Evolutionary conservation across 2,329 filamentous ascomycete genomes (phyloP), one percentile per base, ranked within the genome.

Genomic region (Aaosphaeria arxii): DNA sequence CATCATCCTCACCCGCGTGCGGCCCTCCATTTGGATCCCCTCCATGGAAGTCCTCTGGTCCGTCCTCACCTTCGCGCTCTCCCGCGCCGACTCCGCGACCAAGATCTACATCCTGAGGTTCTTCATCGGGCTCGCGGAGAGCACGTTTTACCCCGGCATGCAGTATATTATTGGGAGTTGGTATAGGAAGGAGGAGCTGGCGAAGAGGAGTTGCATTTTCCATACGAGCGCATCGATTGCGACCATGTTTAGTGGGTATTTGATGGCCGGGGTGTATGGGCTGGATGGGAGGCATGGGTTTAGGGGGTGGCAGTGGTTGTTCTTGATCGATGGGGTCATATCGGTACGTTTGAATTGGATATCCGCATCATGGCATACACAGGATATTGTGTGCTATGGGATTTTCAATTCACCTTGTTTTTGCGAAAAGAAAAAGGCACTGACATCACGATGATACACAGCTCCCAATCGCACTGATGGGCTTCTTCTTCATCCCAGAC

Each of bases 251-350:
- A 74, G 71, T 4, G 81, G 80, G 0, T 83, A 81, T 51, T 60
- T 84, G 6, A 80, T 80, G 74, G 73, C 79, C 0, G 77, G 69
- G 0, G 75, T 81, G 2, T 80, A 80, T 49, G 77, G 76, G 0
- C 63, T 55, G n/a, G 65, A 71, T 24, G 78, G 79, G 1, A 76
- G 73, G 48, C 64, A 65, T 11, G 80, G 79, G 0, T 9, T 36
- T 9, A 9, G 9, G 33, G 33, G 9, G n/a, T 82, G 79, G 80
- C 77, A 81, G 57, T 82, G 69, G 67, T 63, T 79, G 0, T 80
- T 81, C 54, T 73, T 82, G 38, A 68, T 82, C 40, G 77, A 82
- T 52, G 79, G 78, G 0, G 63, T 79, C 4, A 81, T 82, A 24
- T 24, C 31, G 17, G 17, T 24, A 24, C 17, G 17, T 36, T 36